Conservation (phyloP, 2,329 filamentous ascomycete genomes). For the Remersonia thermophila region DNA sequence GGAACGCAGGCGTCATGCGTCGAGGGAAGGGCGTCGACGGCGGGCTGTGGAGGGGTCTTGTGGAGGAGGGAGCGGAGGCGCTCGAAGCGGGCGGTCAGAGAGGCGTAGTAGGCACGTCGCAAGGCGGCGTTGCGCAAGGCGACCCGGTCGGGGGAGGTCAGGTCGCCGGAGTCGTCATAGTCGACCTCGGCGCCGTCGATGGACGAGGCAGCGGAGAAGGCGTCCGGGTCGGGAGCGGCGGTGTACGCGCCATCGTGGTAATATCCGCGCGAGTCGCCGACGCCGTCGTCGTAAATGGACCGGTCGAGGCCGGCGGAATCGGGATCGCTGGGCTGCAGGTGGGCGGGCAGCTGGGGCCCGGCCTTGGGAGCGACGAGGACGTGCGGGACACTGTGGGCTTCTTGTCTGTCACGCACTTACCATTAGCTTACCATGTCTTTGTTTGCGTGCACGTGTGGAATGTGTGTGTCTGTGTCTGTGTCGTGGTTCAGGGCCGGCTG, state of each 20-base stretch:
- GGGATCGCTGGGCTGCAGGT: conserved; percentile 23
- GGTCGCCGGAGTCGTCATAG: conserved; percentile 4
- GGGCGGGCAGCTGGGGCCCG: conserved; percentile 37
- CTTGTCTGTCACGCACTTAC: conserved; percentile 46
- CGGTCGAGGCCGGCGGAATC: conserved; percentile 22
- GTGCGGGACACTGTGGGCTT: conserved; percentile 63
- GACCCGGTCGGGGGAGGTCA: conserved; percentile 14
- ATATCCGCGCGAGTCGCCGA: conserved; percentile 47
- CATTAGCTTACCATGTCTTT: conserved; percentile 30
- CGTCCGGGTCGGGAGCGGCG: conserved; percentile 39
- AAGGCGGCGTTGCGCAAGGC: conserved; percentile 27
- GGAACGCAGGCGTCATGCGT: conserved; percentile 44
- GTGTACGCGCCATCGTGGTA: conserved; percentile 73
- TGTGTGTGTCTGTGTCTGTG: not conserved
- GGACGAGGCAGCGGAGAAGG: conserved; percentile 13
- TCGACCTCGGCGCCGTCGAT: conserved; percentile 18
- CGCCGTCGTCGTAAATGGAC: conserved; percentile 35
- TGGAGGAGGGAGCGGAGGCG: conserved; percentile 51
- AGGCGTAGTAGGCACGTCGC: conserved; percentile 53
- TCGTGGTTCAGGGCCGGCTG: conserved; percentile 2
- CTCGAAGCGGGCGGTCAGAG: conserved; percentile 53
- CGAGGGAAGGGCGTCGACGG: conserved; percentile 39
- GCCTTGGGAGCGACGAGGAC: conserved; percentile 52
- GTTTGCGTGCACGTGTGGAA: no score
- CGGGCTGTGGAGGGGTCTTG: conserved; percentile 38